Evolutionary conservation across 2,329 filamentous ascomycete genomes (phyloP).

Genomic region (Fusarium sp.): DNA sequence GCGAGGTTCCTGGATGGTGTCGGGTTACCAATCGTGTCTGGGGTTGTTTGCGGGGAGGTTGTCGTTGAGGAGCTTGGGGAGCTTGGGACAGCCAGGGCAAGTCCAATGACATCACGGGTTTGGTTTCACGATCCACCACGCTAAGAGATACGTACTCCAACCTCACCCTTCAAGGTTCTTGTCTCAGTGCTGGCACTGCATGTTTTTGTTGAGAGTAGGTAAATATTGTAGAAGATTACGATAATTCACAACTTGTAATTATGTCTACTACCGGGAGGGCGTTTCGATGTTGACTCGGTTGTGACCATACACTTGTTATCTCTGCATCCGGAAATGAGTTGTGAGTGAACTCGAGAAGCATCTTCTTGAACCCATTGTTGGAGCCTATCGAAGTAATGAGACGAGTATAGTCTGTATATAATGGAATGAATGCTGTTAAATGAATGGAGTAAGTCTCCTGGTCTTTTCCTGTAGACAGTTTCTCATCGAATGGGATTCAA

Average conservation of each 20-base stretch:
- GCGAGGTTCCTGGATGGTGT: conserved; percentile 7
- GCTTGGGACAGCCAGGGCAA: background rate
- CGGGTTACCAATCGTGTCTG: conserved; percentile 29
- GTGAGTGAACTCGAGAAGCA: background rate
- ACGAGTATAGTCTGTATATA: background rate
- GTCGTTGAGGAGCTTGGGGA: conserved; percentile 8
- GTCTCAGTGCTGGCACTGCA: background rate
- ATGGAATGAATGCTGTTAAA: too few relatives aligned
- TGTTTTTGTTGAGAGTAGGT: background rate
- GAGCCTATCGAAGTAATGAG: background rate
- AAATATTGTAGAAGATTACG: background rate
- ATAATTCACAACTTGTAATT: too few relatives aligned
- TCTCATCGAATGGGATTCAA: background rate
- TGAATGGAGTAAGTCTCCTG: too few relatives aligned
- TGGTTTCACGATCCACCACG: conserved; percentile 19
- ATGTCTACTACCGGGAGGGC: background rate
- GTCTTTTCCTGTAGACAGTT: background rate
- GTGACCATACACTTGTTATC: background rate
- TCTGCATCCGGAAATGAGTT: background rate
- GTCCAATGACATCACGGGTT: conserved; percentile 42
- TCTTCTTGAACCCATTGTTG: background rate
- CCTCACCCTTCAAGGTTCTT: background rate
- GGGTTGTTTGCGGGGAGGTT: conserved; percentile 9
- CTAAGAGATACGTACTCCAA: conserved; percentile 2
- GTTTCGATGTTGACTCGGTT: background rate